A percentile compares a stretch with the other conserved stretches of the same genome.
Evolutionary conservation across 2,329 filamentous ascomycete genomes (phyloP).

Genomic region (Huntiella decipiens): DNA sequence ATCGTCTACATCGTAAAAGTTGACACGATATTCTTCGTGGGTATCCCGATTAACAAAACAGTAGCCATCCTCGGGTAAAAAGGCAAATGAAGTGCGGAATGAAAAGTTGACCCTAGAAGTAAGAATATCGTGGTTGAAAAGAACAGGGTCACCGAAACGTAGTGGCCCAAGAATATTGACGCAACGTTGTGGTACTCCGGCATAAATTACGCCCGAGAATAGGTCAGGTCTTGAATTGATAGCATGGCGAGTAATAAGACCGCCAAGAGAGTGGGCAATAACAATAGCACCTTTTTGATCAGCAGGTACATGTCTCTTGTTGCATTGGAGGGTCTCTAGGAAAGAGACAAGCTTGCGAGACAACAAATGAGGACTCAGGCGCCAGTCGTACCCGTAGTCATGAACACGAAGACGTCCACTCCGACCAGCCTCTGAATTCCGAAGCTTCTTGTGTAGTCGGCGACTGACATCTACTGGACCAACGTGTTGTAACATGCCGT

Average conservation of each 20-base stretch:
- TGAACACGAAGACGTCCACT: slow-evolving; percentile 58
- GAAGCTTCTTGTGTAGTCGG: slow-evolving; percentile 59
- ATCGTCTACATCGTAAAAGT: slow-evolving; percentile 63
- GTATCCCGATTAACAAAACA: slow-evolving; percentile 76
- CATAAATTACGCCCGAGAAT: slow-evolving; percentile 71
- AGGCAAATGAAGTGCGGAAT: slow-evolving; percentile 65
- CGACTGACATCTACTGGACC: slow-evolving; percentile 80
- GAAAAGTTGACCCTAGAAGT: slow-evolving; percentile 90
- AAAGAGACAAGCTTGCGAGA: slow-evolving; percentile 55
- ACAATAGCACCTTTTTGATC: slow-evolving; percentile 53
- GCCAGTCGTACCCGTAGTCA: slow-evolving; percentile 92
- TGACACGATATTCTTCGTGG: slow-evolving; percentile 58
- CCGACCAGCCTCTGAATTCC: slow-evolving; percentile 53
- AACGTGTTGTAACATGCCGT: slow-evolving; percentile 78
- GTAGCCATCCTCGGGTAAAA: slow-evolving; percentile 69
- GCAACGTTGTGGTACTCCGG: slow-evolving; percentile 67
- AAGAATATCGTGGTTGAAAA: slow-evolving; percentile 73
- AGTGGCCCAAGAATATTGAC: slow-evolving; percentile 83
- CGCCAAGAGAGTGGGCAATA: slow-evolving; percentile 66
- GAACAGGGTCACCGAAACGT: slow-evolving; percentile 78
- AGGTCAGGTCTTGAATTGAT: slow-evolving; percentile 73
- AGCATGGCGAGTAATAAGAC: slow-evolving; percentile 70
- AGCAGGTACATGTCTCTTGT: slow-evolving; percentile 30
- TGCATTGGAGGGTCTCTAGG: slow-evolving; percentile 55
- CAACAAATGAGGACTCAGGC: slow-evolving; percentile 61